Evolutionary conservation across 495 filamentous ascomycete species (phyloP), one percentile per base, ranked within the genome.

Genomic region (Lasiosphaeria ovina): DNA sequence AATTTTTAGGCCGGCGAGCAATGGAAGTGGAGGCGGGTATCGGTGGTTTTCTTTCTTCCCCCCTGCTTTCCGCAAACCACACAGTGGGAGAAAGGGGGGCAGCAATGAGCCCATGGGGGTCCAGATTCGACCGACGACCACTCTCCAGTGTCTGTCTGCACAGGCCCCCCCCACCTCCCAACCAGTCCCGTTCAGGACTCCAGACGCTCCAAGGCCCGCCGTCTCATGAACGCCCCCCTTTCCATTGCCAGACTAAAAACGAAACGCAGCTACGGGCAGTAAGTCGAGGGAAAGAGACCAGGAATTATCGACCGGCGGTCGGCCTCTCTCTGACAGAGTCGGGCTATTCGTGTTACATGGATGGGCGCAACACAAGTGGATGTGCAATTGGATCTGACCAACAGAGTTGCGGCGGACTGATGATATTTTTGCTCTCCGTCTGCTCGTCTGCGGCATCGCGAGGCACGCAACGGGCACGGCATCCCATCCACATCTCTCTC

Each of bases 21-120:
- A n/a, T n/a, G 12, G 16, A 47, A 47, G 44, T 14, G 16, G 16
- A 47, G 54, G 60, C 54, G 54, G 60, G 54, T 57, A 53, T 54
- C 54, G 54, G 47, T 54, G 60, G 48, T 62, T 62, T 62, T 62
- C 9, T 12, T 16, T n/a, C 9, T 10, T 47, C 3, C 44, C 60
- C 60, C 60, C 60, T 62, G 60, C 54, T 57, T 57, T 54, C 54
- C 44, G 44, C 44, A 47, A 47, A 11, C 12, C 44, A 42, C 12
- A 11, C 12, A 63, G 64, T 38, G 64, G 44, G 2, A n/a, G 17
- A 51, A 51, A 35, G 49, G 49, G 49, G 49, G 16, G 7, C 49
- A 35, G 32, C 24, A 24, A 24, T 24, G 24, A n/a, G 24, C 24
- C 24, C 24, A 24, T 24, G 24, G 24, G 24, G 24, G 24, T 24